These are phyloP conservation scores for Breynia disticha DNA, from an alignment of 441 rosid genomes.

Conservation along the genomic window DNA sequence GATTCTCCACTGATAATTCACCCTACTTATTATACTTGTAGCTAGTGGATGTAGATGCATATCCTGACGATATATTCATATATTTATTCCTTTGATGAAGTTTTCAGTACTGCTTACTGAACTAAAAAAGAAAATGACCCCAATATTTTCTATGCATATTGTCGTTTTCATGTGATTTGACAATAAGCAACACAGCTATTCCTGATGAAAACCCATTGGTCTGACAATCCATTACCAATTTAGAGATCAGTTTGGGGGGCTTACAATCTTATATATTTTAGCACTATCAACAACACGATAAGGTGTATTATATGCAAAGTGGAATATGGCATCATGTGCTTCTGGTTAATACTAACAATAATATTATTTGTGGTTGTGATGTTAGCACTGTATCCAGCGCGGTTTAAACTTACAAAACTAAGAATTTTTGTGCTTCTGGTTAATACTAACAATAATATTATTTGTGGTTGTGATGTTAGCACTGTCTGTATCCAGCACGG, in stretches of 20 bases:
- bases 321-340: conserved; percentile 35
- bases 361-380: conserved; percentile 23
- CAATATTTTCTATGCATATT: background rate
- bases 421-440: conserved; percentile 9
- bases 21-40: no score
- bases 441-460: conserved; percentile 15
- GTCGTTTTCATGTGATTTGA: conserved; percentile 10
- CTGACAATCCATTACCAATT: conserved; percentile 10
- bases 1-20: no score
- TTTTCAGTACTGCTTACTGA: no score
- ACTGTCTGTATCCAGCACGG: conserved; percentile 21
- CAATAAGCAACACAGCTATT: background rate
- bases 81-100: no score
- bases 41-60: no score
- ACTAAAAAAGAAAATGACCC: background rate
- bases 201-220: conserved; percentile 8
- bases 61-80: no score
- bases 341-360: conserved; percentile 15
- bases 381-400: conserved; percentile 25
- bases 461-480: conserved; percentile 28
- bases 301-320: conserved; percentile 27
- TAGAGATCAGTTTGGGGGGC: background rate
- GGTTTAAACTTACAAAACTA: background rate
- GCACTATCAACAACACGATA: conserved; percentile 26
- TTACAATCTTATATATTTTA: background rate